These are phyloP conservation scores for Cutaneotrichosporon cavernicola DNA, from an alignment of 1,284 basidiomycete genomes.

Conservation along the genomic window DNA sequence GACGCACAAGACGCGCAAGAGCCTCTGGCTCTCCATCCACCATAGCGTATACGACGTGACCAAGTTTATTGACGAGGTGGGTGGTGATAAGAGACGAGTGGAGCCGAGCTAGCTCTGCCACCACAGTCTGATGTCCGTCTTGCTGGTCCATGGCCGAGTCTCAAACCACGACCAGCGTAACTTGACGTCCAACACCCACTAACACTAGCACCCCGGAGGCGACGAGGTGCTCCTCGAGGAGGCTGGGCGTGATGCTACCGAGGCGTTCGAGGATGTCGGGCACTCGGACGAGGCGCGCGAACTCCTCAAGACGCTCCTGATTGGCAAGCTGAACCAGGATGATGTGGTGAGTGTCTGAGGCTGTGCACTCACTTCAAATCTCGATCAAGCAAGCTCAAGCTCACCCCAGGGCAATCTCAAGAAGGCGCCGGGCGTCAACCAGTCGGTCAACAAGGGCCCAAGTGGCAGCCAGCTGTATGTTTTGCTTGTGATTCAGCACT, in stretches of 20 bases:
- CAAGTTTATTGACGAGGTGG: constrained; percentile 89
- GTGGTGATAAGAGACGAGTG: constrained; percentile 46
- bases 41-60: constrained; percentile 93
- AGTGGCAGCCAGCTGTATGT: not conserved
- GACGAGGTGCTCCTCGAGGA: constrained; percentile 70
- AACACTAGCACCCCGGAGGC: constrained; percentile 83
- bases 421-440: constrained; percentile 1
- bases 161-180: no score
- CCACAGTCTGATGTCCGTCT: no score
- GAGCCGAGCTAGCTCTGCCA: no score
- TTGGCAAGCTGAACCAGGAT: constrained; percentile 58
- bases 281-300: constrained; percentile 99
- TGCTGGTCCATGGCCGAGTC: no score
- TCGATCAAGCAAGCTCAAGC: not conserved
- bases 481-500: not conserved
- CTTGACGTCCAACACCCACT: not conserved
- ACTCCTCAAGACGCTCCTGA: constrained; percentile 70
- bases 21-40: constrained; percentile 74
- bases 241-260: constrained; percentile 84
- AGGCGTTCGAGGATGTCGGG: constrained; percentile 98
- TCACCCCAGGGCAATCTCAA: constrained; percentile 2
- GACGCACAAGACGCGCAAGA: constrained; percentile 69
- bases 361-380: no score
- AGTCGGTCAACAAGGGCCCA: not conserved
- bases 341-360: constrained; percentile 1